Base-by-base conservation (phyloP, 2,329 filamentous ascomycete species). In the Xylaria sp. region DNA sequence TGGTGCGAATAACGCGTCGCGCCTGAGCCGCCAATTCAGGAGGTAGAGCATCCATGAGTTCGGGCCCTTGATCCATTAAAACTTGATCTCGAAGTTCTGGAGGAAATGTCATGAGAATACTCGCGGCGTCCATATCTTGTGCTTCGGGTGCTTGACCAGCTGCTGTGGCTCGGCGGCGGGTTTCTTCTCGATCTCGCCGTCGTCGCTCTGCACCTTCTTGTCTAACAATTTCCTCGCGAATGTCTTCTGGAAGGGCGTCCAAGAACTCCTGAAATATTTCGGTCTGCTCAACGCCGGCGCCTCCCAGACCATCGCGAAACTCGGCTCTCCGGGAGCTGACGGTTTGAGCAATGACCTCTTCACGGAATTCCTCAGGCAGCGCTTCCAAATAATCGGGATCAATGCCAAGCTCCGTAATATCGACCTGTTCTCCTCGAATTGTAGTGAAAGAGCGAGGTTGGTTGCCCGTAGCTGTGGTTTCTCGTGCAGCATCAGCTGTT, bases 361-460 rank as follows among this genome's bases (percentile, higher is more conserved):
- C 95, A 54, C 96, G 88, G 77, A 98, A 90, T 69, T 99, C 97
- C 75, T 99, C 96, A 0, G 96, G 96, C n/a, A 99, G 84, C n/a
- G 95, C 97, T 68, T 96, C 93, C 6, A 99, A 88, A 80, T 98
- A 99, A 65, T 97, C 94, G 18, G 92, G 88, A 78, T 99, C 96
- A 74, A 99, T 98, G 58, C 95, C 94, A 70, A 99, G 86, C 69
- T 93, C 93, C 0, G 96, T 99, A 58, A 99, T 96, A 79, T 99
- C 96, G 62, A 97, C 88, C 75, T 96, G 90, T 71, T 92, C 92
- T 29, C 94, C 95, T 69, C 94, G 86, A 63, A 99, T 94, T 1
- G 88, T 94, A 18, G 93, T 97, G 75, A 91, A 91, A 35, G 97
- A 87, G 57, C 94, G 91, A 63, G 86, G 82, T 60, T 87, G 85